Evolutionary conservation across 768 basidiomycete genomes (phyloP).

Genomic region (Leccinum subgranulosum): DNA sequence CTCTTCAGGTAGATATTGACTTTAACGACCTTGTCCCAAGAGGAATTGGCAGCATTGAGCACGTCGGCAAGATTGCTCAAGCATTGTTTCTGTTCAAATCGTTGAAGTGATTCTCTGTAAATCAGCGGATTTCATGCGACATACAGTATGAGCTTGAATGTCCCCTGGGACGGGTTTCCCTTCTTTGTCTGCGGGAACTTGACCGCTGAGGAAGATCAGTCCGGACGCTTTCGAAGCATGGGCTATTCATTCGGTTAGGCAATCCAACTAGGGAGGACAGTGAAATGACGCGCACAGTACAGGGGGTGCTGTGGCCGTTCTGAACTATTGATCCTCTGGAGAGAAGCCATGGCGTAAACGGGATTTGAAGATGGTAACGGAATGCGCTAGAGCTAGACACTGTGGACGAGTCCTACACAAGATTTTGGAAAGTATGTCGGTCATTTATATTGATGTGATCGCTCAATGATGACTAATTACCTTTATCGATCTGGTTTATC

Average conservation of each 20-base stretch:
- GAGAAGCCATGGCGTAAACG: slow-evolving; percentile 35
- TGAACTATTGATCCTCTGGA: slow-evolving; percentile 54
- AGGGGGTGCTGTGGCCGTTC: slow-evolving; percentile 35
- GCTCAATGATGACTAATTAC: not conserved
- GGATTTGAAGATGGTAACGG: not conserved
- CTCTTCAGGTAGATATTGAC: slow-evolving; percentile 61
- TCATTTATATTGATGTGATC: not conserved
- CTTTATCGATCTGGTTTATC: not conserved
- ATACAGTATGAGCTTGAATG: slow-evolving; percentile 57
- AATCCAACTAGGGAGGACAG: not conserved
- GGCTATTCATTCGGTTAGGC: slow-evolving; percentile 30
- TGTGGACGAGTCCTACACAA: not conserved
- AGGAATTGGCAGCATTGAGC: slow-evolving; percentile 50
- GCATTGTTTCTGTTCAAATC: slow-evolving; percentile 46
- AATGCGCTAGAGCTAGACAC: not conserved
- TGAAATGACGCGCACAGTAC: slow-evolving; percentile 6
- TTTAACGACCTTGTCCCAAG: slow-evolving; percentile 57
- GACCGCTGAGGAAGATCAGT: slow-evolving; percentile 60
- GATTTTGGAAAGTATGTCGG: not conserved
- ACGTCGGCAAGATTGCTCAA: slow-evolving; percentile 54
- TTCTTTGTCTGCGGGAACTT: slow-evolving; percentile 48
- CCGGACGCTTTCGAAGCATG: slow-evolving; percentile 57
- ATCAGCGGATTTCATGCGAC: slow-evolving; percentile 7
- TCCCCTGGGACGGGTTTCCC: slow-evolving; percentile 53
- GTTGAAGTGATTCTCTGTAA: not conserved